Evolutionary conservation across 208 protist genomes (phyloP).

Genomic region (Balamuthia mandrillaris): DNA sequence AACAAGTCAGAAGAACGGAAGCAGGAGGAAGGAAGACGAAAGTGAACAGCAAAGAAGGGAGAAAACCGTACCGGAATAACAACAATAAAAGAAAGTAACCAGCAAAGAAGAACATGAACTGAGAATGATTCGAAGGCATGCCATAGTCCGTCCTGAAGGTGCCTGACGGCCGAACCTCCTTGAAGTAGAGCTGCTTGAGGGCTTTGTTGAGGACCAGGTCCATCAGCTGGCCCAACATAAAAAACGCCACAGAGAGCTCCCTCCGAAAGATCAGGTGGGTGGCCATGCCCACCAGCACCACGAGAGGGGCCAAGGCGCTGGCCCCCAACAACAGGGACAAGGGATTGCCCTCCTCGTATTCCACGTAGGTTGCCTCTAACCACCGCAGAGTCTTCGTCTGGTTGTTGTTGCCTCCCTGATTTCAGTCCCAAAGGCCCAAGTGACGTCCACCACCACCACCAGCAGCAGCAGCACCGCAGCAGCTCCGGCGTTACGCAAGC

Average conservation of each 20-base stretch:
- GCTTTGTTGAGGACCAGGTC: constrained; percentile 9
- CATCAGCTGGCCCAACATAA: constrained; percentile 4
- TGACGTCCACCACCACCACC: too few relatives aligned
- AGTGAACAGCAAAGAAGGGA: too few relatives aligned
- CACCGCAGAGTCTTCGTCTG: too few relatives aligned
- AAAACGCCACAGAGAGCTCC: background rate
- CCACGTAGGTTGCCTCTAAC: constrained; percentile 19
- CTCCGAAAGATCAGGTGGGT: background rate
- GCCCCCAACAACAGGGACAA: constrained; percentile 1
- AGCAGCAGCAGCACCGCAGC: too few relatives aligned
- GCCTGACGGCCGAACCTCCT: background rate
- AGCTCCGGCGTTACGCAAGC: too few relatives aligned
- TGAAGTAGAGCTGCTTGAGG: constrained; percentile 30
- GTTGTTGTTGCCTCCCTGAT: too few relatives aligned
- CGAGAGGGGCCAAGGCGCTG: background rate
- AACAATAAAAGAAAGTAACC: background rate
- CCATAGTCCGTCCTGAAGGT: background rate
- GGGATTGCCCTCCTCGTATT: constrained; percentile 15
- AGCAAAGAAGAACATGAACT: constrained; percentile 30
- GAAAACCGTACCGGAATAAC: background rate
- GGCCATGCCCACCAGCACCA: background rate
- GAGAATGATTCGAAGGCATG: constrained; percentile 16
- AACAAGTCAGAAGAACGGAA: too few relatives aligned
- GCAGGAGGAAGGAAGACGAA: too few relatives aligned
- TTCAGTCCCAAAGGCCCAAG: too few relatives aligned